Evolutionary conservation across 106 monocot species (phyloP).

Genomic region (Cymbidium sinense): DNA sequence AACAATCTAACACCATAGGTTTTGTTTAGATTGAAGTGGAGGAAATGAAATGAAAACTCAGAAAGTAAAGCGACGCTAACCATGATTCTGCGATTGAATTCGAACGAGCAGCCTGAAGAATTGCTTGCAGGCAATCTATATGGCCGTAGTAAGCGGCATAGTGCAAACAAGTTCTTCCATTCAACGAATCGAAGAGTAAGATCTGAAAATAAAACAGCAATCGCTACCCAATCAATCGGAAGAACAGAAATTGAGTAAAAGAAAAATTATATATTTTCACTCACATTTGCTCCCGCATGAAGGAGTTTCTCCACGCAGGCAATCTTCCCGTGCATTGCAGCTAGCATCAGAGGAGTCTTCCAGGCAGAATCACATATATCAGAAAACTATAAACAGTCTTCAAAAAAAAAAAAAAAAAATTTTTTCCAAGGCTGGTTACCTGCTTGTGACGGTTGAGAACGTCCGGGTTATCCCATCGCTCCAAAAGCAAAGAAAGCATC

Average conservation of each 20-base stretch:
- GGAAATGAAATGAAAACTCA: no score
- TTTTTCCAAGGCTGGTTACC: conserved; percentile 23
- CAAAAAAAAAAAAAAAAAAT: neutral
- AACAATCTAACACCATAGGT: no score
- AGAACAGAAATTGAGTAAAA: neutral
- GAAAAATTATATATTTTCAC: no score
- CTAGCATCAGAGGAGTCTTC: conserved; percentile 91
- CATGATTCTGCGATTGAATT: conserved; percentile 70
- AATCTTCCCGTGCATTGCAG: conserved; percentile 90
- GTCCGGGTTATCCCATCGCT: conserved; percentile 42
- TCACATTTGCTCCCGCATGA: conserved; percentile 75
- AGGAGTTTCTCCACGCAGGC: conserved; percentile 74
- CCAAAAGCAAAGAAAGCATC: conserved; percentile 61
- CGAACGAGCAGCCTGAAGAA: conserved; percentile 60
- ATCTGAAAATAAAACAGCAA: no score
- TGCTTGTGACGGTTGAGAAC: conserved; percentile 66
- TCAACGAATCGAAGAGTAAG: conserved; percentile 81
- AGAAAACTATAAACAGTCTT: no score
- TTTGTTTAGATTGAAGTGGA: no score
- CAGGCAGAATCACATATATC: neutral
- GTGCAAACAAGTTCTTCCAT: conserved; percentile 84
- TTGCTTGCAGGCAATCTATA: conserved; percentile 65
- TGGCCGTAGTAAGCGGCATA: conserved; percentile 88
- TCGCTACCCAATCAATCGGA: neutral
- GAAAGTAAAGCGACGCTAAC: no score